These are phyloP conservation scores for Didymella arachidicola DNA, from an alignment of 2,329 filamentous ascomycete species.

Conservation along the genomic window DNA sequence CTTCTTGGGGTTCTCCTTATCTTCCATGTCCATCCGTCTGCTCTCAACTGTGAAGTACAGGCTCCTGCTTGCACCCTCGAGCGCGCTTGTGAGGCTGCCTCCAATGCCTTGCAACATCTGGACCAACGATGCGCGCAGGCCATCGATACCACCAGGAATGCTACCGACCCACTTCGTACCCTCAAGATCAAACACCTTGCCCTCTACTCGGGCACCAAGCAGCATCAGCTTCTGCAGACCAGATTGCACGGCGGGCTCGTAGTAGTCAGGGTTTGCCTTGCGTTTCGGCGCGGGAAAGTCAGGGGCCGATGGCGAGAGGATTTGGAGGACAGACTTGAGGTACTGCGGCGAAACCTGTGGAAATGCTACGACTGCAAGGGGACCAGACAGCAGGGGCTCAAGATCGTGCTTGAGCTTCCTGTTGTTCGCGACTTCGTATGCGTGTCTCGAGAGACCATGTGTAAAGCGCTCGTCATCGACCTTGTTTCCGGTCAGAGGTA, in stretches of 20 bases:
- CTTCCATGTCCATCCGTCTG: slow-evolving; percentile 80
- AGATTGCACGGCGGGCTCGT: slow-evolving; percentile 79
- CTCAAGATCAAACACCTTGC: slow-evolving; percentile 79
- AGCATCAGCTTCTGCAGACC: slow-evolving; percentile 88
- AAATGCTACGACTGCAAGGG: slow-evolving; percentile 80
- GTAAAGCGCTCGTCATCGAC: slow-evolving; percentile 62
- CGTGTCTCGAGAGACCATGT: slow-evolving; percentile 66
- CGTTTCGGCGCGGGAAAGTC: slow-evolving; percentile 81
- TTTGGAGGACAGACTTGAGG: slow-evolving; percentile 78
- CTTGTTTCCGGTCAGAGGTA: slow-evolving; percentile 41
- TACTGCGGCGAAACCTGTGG: slow-evolving; percentile 84
- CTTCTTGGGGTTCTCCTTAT: slow-evolving; percentile 61
- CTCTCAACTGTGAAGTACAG: slow-evolving; percentile 90
- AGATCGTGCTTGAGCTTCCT: slow-evolving; percentile 67
- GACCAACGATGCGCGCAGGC: slow-evolving; percentile 82
- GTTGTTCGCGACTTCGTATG: slow-evolving; percentile 60
- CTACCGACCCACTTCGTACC: slow-evolving; percentile 75
- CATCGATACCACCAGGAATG: slow-evolving; percentile 82
- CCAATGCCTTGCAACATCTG: slow-evolving; percentile 81
- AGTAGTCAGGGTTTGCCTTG: slow-evolving; percentile 78
- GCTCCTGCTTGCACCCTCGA: slow-evolving; percentile 81
- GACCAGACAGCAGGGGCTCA: slow-evolving; percentile 79
- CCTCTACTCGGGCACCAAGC: slow-evolving; percentile 86
- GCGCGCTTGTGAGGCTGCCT: slow-evolving; percentile 74
- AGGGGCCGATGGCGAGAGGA: slow-evolving; percentile 74